A percentile compares a stretch with the other conserved stretches of the same genome.
Evolutionary conservation across 192 early-diverging fungal genomes (phyloP).

Genomic region (Dissophora globulifera): DNA sequence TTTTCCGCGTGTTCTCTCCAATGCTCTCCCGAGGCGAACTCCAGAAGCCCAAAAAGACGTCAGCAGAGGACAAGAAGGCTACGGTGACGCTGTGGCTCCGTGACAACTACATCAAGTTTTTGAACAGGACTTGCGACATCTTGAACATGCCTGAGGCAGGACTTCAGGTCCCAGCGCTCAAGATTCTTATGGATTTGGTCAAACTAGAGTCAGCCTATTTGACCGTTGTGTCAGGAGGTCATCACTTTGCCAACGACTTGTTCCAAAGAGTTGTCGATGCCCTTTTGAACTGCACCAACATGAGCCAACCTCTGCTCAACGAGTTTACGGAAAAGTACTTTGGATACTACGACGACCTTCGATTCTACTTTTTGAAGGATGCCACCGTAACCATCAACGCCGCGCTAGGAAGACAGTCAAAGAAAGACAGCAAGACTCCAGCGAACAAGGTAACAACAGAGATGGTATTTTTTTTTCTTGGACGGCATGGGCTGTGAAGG

Average conservation of each 20-base stretch:
- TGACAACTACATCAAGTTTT: constrained; percentile 78
- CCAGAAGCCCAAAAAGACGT: constrained; percentile 50
- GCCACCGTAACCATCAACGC: constrained; percentile 55
- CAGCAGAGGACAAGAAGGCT: constrained; percentile 55
- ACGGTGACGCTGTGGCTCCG: constrained; percentile 81
- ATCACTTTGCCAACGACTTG: constrained; percentile 79
- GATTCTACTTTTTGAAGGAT: constrained; percentile 84
- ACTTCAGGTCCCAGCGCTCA: constrained; percentile 79
- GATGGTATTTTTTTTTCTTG: too few species aligned
- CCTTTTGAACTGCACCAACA: constrained; percentile 65
- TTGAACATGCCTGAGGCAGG: constrained; percentile 72
- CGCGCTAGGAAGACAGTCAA: constrained; percentile 23
- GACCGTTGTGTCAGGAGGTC: constrained; percentile 39
- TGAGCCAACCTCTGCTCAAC: constrained; percentile 69
- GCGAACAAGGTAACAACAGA: constrained; percentile 13
- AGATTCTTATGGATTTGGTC: constrained; percentile 77
- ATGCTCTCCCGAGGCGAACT: constrained; percentile 60
- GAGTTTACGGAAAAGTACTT: constrained; percentile 76
- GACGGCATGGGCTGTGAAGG: too few species aligned
- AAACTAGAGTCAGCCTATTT: constrained; percentile 68
- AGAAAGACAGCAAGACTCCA: constrained; percentile 21
- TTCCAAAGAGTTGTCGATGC: constrained; percentile 66
- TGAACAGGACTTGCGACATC: constrained; percentile 61
- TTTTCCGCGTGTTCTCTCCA: constrained; percentile 75
- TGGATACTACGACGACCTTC: constrained; percentile 86